These are phyloP conservation scores for Sophora flavescens DNA, from an alignment of 306 rosid genomes.

Conservation along the genomic window DNA sequence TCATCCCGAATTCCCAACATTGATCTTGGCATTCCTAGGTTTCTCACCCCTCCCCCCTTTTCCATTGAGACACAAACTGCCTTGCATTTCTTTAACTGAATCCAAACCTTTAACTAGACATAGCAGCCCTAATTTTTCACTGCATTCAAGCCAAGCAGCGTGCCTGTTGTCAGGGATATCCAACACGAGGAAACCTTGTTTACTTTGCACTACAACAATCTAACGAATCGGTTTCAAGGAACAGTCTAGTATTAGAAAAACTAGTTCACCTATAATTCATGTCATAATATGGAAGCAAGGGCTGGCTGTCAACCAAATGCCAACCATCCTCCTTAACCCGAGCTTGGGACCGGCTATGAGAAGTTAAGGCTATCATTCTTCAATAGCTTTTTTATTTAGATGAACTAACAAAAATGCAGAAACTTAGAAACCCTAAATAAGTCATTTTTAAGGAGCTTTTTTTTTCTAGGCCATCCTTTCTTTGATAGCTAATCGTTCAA, in stretches of 20 bases:
- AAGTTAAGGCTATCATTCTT: conserved; percentile 3
- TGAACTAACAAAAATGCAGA: conserved; percentile 1
- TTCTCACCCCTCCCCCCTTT: background rate
- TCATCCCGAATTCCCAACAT: background rate
- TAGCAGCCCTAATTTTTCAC: background rate
- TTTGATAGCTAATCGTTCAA: conserved; percentile 15
- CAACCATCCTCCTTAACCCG: background rate
- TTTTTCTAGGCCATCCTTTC: background rate
- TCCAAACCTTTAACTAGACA: background rate
- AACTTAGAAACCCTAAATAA: background rate
- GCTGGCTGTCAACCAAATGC: conserved; percentile 12
- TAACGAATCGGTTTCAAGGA: background rate
- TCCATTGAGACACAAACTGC: background rate
- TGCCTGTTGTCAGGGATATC: background rate
- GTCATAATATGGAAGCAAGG: background rate
- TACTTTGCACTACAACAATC: background rate
- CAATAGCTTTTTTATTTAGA: background rate
- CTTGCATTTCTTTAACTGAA: background rate
- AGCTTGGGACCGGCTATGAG: background rate
- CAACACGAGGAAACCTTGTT: conserved; percentile 7
- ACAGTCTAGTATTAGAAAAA: background rate
- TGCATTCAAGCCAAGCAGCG: background rate
- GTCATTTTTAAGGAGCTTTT: background rate
- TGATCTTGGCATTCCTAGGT: conserved; percentile 18
- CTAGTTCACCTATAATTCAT: background rate